These are phyloP conservation scores for Elongisporangium undulatum DNA, from an alignment of 352 stramenopile species.

Conservation along the genomic window DNA sequence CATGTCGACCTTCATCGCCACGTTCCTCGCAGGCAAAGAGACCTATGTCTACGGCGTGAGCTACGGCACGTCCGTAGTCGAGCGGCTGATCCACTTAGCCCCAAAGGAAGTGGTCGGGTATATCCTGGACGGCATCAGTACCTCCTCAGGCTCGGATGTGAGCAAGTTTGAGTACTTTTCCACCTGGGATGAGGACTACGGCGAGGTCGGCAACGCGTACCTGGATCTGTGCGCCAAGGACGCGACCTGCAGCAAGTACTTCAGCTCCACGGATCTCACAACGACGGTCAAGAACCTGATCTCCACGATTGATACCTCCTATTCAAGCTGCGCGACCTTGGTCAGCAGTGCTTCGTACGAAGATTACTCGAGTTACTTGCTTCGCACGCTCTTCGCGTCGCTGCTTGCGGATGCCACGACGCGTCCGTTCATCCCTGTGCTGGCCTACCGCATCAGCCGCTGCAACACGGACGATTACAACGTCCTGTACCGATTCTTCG, in stretches of 20 bases:
- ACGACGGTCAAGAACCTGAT: conserved; percentile 15
- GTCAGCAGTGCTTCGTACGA: conserved; percentile 10
- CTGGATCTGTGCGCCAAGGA: conserved; percentile 16
- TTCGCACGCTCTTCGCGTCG: conserved; percentile 20
- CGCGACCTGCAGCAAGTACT: conserved; percentile 13
- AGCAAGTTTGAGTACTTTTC: conserved; percentile 29
- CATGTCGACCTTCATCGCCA: conserved; percentile 16
- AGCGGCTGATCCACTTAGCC: conserved; percentile 7
- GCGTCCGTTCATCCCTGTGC: conserved; percentile 25
- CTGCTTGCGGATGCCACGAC: conserved; percentile 15
- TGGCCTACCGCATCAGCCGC: conserved; percentile 31
- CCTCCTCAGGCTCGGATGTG: conserved; percentile 26
- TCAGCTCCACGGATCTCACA: conserved; percentile 8
- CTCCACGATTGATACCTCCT: conserved; percentile 13
- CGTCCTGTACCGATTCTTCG: conserved; percentile 21
- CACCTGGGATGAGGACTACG: conserved; percentile 31
- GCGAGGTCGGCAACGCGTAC: conserved; percentile 24
- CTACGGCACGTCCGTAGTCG: conserved; percentile 14
- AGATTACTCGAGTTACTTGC: conserved; percentile 1
- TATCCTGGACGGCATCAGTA: conserved; percentile 16
- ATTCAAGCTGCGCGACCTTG: conserved; percentile 18
- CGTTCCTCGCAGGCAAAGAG: conserved; percentile 12
- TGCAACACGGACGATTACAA: conserved; percentile 20
- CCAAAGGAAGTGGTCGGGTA: conserved; percentile 6
- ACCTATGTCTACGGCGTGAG: conserved; percentile 20